A percentile compares a stretch with the other conserved stretches of the same genome.
Conservation (phyloP, 1,139 yeast genomes). For the Taiozyma sp. region DNA sequence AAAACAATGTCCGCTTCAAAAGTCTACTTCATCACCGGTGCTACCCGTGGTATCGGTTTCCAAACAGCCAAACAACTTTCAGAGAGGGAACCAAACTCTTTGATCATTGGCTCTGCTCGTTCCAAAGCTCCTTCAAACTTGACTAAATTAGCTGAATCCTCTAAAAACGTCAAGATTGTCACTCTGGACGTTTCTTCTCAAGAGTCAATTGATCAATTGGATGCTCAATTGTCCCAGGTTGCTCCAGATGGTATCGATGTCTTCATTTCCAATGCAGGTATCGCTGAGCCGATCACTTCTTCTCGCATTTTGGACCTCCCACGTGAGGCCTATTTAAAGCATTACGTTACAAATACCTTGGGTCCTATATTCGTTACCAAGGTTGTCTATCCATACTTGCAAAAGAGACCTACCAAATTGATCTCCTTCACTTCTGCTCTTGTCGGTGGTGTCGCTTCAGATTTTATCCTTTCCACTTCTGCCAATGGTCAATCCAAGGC, state of each 20-base stretch:
- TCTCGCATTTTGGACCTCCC: slow-evolving; percentile 1
- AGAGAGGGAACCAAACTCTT: neutral
- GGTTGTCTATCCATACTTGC: slow-evolving; percentile 16
- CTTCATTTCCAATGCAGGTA: slow-evolving; percentile 48
- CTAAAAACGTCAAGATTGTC: slow-evolving; percentile 4
- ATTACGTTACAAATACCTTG: slow-evolving; percentile 16
- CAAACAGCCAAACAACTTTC: slow-evolving; percentile 4
- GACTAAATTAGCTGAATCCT: neutral
- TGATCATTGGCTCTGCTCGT: slow-evolving; percentile 9
- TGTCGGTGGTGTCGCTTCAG: slow-evolving; percentile 20
- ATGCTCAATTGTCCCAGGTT: slow-evolving; percentile 4
- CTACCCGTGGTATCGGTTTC: slow-evolving; percentile 16
- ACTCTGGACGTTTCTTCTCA: slow-evolving; percentile 17
- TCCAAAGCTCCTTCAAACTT: slow-evolving; percentile 6
- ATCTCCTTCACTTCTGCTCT: slow-evolving; percentile 21
- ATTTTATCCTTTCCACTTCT: neutral
- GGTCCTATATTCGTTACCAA: slow-evolving; percentile 24
- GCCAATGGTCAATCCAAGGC: slow-evolving; percentile 2
- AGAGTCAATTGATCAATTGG: slow-evolving; percentile 12
- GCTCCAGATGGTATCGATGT: slow-evolving; percentile 36
- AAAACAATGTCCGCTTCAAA: neutral
- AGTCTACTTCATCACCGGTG: slow-evolving; percentile 15
- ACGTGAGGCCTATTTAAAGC: neutral
- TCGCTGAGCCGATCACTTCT: slow-evolving; percentile 24
- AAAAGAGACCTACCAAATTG: slow-evolving; percentile 9